phyloP scores from a whole-genome alignment of 306 rosid species.

The Corylus avellana region DNA sequence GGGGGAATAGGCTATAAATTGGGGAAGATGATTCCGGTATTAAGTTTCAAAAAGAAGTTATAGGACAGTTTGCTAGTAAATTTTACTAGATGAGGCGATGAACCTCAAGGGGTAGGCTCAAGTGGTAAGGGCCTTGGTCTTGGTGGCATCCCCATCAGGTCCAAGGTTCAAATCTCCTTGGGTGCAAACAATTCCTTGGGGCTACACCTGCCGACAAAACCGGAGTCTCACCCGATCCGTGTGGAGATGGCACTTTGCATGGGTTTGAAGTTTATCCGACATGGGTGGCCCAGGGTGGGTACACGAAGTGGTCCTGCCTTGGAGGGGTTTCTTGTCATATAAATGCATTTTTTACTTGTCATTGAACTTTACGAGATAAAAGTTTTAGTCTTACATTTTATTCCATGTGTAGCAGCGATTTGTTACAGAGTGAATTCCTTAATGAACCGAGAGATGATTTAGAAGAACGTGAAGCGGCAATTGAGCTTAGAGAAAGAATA shows the following conservation, averaged over 20 bases:
- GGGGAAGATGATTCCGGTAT: not conserved
- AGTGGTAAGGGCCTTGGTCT: too few species aligned
- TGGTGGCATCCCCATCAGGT: too few species aligned
- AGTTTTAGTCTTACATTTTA: constrained; percentile 27
- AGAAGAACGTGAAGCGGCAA: constrained; percentile 86
- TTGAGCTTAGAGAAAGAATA: constrained; percentile 73
- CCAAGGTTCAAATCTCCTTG: too few species aligned
- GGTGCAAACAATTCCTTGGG: too few species aligned
- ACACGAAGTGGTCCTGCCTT: too few species aligned
- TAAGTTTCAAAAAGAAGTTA: not conserved
- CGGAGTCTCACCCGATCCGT: too few species aligned
- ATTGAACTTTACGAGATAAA: constrained; percentile 5
- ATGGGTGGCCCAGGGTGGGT: too few species aligned
- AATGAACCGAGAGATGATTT: constrained; percentile 76
- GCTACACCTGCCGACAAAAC: too few species aligned
- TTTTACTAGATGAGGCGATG: not conserved
- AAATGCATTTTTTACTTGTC: constrained; percentile 1
- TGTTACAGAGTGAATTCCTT: constrained; percentile 81
- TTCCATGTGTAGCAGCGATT: constrained; percentile 64
- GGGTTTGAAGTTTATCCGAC: too few species aligned
- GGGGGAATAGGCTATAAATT: not conserved
- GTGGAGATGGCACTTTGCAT: too few species aligned
- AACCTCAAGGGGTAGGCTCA: too few species aligned
- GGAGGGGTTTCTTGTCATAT: not conserved
- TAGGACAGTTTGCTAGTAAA: not conserved